These are phyloP conservation scores for Candida gigantensis DNA, from an alignment of 1,139 yeast species.

Conservation along the genomic window DNA sequence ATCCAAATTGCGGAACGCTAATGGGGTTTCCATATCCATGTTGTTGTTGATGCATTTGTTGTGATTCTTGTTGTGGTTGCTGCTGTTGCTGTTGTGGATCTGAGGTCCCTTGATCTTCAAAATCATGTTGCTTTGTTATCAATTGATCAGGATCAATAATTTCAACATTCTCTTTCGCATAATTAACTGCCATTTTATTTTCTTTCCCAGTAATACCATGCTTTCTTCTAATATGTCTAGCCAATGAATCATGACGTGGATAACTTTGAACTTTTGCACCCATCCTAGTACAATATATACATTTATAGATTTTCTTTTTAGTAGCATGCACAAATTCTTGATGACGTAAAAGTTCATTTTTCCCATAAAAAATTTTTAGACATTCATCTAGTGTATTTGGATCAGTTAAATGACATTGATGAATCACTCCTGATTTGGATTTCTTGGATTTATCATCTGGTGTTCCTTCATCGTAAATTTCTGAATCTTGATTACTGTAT, in stretches of 20 bases:
- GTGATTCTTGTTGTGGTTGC: conserved; percentile 4
- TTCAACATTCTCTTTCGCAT: conserved; percentile 48
- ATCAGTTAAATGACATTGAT: conserved; percentile 46
- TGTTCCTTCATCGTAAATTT: background rate
- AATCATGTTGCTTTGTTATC: conserved; percentile 8
- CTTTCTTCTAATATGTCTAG: conserved; percentile 47
- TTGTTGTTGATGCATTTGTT: too few species aligned
- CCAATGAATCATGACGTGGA: conserved; percentile 49
- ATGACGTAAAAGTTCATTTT: conserved; percentile 46
- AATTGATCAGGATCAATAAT: conserved; percentile 26
- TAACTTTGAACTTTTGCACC: conserved; percentile 45
- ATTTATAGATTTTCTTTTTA: conserved; percentile 44
- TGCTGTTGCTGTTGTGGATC: background rate
- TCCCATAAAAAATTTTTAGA: conserved; percentile 46
- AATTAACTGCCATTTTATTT: conserved; percentile 48
- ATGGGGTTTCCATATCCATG: conserved; percentile 9
- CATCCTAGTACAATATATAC: conserved; percentile 42
- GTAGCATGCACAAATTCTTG: conserved; percentile 54
- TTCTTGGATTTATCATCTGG: conserved; percentile 21
- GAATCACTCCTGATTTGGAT: conserved; percentile 33
- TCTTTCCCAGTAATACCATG: conserved; percentile 51
- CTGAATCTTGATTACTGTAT: too few species aligned
- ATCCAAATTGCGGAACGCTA: conserved; percentile 1
- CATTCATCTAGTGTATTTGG: conserved; percentile 36
- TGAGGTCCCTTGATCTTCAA: conserved; percentile 12